These are phyloP conservation scores for Bromus sterilis DNA, from an alignment of 176 grass and related monocot species.

Conservation along the genomic window DNA sequence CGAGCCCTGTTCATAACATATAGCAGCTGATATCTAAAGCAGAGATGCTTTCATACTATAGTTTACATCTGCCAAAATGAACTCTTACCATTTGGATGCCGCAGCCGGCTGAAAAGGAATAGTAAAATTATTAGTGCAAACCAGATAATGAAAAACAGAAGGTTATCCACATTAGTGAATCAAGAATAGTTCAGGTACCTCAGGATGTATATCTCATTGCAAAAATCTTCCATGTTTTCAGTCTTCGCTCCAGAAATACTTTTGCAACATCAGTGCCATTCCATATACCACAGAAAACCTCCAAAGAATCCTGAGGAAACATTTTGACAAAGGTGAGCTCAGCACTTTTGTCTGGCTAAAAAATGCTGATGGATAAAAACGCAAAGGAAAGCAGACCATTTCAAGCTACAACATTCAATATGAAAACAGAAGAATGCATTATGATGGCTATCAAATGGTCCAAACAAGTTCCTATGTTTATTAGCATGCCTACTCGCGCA, in stretches of 20 bases:
- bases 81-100: conserved; percentile 95
- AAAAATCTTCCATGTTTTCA: conserved; percentile 99
- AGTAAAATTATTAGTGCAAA: conserved; percentile 36
- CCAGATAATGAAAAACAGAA: conserved; percentile 19
- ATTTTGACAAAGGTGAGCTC: not conserved
- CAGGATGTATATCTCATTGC: conserved; percentile 97
- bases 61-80: conserved; percentile 22
- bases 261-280: conserved; percentile 99
- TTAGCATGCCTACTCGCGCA: not conserved
- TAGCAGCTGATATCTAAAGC: not conserved
- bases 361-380: not conserved
- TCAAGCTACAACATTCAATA: not conserved
- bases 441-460: not conserved
- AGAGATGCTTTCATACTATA: not conserved
- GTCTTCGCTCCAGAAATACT: conserved; percentile 93
- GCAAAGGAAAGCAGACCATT: not conserved
- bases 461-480: not conserved
- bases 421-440: conserved; percentile 21
- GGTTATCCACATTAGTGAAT: not conserved
- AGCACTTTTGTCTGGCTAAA: not conserved
- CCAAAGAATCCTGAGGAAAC: conserved; percentile 84
- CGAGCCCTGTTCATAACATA: conserved; percentile 12
- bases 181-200: conserved; percentile 45
- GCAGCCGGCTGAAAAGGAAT: conserved; percentile 76
- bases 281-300: conserved; percentile 97